These are phyloP conservation scores for Yarrowia sp. DNA, from an alignment of 805 yeast species.

Conservation along the genomic window DNA sequence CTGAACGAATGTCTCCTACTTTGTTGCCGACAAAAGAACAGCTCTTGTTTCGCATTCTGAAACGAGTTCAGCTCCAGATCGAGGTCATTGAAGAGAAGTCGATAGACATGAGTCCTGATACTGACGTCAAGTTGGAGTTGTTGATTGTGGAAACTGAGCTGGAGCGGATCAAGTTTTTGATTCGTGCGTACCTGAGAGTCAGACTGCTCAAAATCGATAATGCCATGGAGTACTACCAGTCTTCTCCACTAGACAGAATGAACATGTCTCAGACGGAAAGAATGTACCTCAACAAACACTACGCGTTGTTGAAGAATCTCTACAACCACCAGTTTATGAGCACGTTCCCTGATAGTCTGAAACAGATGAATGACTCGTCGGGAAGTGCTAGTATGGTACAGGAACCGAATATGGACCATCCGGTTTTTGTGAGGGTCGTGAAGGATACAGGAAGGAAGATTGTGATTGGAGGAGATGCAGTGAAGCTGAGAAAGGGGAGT, in stretches of 20 bases:
- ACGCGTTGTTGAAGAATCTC: conserved; percentile 58
- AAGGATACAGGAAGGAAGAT: conserved; percentile 44
- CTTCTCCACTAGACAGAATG: conserved; percentile 41
- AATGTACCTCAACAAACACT: conserved; percentile 66
- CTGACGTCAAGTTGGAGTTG: conserved; percentile 69
- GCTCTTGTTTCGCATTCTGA: conserved; percentile 57
- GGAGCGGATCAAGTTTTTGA: conserved; percentile 77
- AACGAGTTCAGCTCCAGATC: conserved; percentile 57
- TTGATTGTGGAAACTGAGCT: conserved; percentile 88
- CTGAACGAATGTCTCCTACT: conserved; percentile 85
- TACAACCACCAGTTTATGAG: conserved; percentile 66
- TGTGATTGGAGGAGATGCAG: conserved; percentile 46
- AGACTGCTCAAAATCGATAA: conserved; percentile 71
- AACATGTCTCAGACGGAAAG: conserved; percentile 60
- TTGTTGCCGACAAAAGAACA: conserved; percentile 68
- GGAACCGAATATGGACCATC: conserved; percentile 68
- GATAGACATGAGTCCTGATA: conserved; percentile 56
- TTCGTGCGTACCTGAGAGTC: conserved; percentile 78
- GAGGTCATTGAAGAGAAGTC: conserved; percentile 76
- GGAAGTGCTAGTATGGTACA: conserved; percentile 65
- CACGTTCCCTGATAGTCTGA: conserved; percentile 65
- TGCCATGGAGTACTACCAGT: conserved; percentile 59
- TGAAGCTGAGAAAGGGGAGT: conserved; percentile 60
- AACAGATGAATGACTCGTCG: conserved; percentile 70
- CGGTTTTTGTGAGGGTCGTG: conserved; percentile 70